These are phyloP conservation scores for Diutina rugosa DNA, from an alignment of 1,139 yeast genomes.

Conservation along the genomic window DNA sequence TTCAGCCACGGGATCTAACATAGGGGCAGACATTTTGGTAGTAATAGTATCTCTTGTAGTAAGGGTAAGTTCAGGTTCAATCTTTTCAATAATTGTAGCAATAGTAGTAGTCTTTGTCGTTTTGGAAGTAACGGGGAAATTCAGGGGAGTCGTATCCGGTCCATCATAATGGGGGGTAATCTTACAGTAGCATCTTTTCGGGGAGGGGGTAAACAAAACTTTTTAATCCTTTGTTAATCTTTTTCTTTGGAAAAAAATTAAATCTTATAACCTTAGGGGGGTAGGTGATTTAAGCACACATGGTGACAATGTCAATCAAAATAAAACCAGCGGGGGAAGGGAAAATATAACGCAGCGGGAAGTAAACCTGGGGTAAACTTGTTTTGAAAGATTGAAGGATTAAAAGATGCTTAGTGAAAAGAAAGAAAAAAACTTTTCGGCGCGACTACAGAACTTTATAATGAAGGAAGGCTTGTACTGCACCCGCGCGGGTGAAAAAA, in stretches of 20 bases:
- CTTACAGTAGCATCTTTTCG: slow-evolving; percentile 2
- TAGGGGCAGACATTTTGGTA: slow-evolving; percentile 1
- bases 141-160: not conserved
- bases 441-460: not conserved
- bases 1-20: slow-evolving; percentile 1
- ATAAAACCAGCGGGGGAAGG: slow-evolving; percentile 2
- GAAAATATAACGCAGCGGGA: not conserved
- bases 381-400: not conserved
- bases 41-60: not conserved
- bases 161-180: not conserved
- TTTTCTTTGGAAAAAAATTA: not conserved
- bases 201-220: not conserved
- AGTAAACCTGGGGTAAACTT: not conserved
- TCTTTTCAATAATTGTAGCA: not conserved
- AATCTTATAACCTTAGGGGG: not conserved
- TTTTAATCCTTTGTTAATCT: not conserved
- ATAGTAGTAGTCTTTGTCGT: not conserved
- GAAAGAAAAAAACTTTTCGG: not conserved
- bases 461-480: not conserved
- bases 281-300: slow-evolving; percentile 1
- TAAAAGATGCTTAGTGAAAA: not conserved
- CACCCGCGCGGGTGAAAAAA: not conserved
- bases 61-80: not conserved
- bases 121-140: not conserved
- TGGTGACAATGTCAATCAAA: not conserved